phyloP scores from a whole-genome alignment of 352 stramenopile genomes.

The Pythium brachiatum region DNA sequence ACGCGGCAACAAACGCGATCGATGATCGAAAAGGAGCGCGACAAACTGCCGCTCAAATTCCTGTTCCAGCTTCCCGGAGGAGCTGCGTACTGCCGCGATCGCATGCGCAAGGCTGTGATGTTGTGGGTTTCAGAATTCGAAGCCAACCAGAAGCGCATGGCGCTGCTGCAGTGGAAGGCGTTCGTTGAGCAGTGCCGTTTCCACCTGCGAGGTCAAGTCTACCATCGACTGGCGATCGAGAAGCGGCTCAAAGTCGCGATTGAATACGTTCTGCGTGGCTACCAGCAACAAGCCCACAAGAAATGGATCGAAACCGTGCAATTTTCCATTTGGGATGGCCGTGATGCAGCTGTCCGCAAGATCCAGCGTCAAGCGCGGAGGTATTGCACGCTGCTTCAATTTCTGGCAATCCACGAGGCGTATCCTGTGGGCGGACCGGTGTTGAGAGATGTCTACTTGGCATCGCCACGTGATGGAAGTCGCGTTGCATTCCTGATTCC shows the following conservation, averaged over 20 bases:
- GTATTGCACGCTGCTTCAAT: conserved; percentile 30
- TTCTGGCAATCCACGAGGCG: conserved; percentile 44
- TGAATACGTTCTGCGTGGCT: conserved; percentile 63
- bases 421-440: conserved; percentile 39
- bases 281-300: conserved; percentile 52
- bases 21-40: conserved; percentile 56
- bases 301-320: conserved; percentile 59
- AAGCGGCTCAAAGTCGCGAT: conserved; percentile 64
- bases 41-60: conserved; percentile 71
- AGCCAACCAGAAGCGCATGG: conserved; percentile 67
- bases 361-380: conserved; percentile 60
- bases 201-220: conserved; percentile 48
- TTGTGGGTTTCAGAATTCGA: conserved; percentile 77
- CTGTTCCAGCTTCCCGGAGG: conserved; percentile 79
- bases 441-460: conserved; percentile 60
- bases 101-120: conserved; percentile 64
- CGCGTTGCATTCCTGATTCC: conserved; percentile 46
- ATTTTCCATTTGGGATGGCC: conserved; percentile 54
- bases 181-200: conserved; percentile 62
- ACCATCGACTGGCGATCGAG: conserved; percentile 55
- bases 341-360: conserved; percentile 42
- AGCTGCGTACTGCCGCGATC: conserved; percentile 67
- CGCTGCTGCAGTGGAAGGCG: conserved; percentile 81
- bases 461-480: conserved; percentile 25
- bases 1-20: conserved; percentile 41